These are phyloP conservation scores for Maudiozyma humilis DNA, from an alignment of 1,139 yeast genomes.

Conservation along the genomic window DNA sequence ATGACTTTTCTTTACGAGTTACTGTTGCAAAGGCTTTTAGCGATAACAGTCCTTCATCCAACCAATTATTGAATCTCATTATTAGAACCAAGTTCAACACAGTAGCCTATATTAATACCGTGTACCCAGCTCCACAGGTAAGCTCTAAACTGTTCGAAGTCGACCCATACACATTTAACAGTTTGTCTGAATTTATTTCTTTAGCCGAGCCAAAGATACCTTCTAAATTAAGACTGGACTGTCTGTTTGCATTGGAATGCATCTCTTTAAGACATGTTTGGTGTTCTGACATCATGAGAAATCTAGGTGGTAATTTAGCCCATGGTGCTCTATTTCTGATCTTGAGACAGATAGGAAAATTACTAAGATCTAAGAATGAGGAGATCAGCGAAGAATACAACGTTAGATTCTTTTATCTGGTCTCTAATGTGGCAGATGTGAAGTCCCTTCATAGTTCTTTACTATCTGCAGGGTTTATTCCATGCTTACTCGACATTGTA, in stretches of 20 bases:
- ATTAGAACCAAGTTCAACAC: conserved; percentile 61
- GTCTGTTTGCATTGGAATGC: conserved; percentile 62
- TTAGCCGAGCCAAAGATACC: conserved; percentile 45
- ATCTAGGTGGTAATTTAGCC: conserved; percentile 83
- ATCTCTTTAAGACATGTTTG: conserved; percentile 62
- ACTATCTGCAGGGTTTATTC: conserved; percentile 64
- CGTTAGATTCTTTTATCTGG: conserved; percentile 47
- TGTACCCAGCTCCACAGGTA: conserved; percentile 40
- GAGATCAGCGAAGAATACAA: conserved; percentile 42
- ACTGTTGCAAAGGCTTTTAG: conserved; percentile 67
- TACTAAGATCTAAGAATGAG: conserved; percentile 28
- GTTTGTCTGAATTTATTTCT: conserved; percentile 61
- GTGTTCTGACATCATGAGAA: conserved; percentile 69
- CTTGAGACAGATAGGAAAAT: conserved; percentile 51
- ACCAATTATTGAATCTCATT: conserved; percentile 50
- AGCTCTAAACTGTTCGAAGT: conserved; percentile 61
- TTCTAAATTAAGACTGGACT: conserved; percentile 46
- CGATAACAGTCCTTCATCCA: conserved; percentile 45
- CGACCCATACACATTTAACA: conserved; percentile 67
- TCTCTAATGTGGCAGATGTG: conserved; percentile 51
- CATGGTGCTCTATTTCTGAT: conserved; percentile 78
- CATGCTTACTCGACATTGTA: conserved; percentile 57
- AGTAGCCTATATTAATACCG: conserved; percentile 53
- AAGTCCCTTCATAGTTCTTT: conserved; percentile 43
- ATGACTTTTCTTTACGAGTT: conserved; percentile 54